Conservation (phyloP, 768 basidiomycete genomes). For the Cystobasidium tubakii region DNA sequence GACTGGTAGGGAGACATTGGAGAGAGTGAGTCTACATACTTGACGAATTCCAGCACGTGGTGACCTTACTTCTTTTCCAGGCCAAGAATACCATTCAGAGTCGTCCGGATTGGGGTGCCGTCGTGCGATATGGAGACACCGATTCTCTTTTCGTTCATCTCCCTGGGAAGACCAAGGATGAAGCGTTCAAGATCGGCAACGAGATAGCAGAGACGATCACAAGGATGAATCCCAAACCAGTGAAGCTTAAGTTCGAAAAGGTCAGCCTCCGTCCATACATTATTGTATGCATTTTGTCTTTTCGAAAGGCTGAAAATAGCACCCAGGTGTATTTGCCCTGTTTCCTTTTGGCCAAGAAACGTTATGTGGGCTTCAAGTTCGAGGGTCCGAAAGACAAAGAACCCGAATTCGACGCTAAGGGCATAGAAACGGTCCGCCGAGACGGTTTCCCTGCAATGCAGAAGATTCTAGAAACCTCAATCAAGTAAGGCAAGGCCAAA, state of each 20-base stretch:
- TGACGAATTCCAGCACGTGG: conserved; percentile 7
- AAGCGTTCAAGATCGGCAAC: conserved; percentile 85
- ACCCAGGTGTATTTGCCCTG: conserved; percentile 93
- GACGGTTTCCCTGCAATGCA: conserved; percentile 85
- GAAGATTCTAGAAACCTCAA: conserved; percentile 82
- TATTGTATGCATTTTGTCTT: too few relatives aligned
- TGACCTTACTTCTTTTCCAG: conserved; percentile 53
- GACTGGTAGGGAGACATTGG: conserved; percentile 87
- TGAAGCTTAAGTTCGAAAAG: conserved; percentile 98
- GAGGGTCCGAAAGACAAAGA: conserved; percentile 72
- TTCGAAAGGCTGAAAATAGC: too few relatives aligned
- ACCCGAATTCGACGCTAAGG: conserved; percentile 88
- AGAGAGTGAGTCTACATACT: conserved; percentile 60
- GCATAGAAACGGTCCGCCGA: conserved; percentile 90
- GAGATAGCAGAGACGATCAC: conserved; percentile 89
- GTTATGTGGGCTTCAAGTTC: conserved; percentile 95
- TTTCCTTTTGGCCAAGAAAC: conserved; percentile 93
- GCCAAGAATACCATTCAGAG: conserved; percentile 73
- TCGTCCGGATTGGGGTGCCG: conserved; percentile 77
- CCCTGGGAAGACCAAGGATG: conserved; percentile 82
- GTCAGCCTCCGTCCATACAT: conserved; percentile 50
- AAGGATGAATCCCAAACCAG: conserved; percentile 73
- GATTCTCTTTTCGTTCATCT: conserved; percentile 91
- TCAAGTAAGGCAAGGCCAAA: conserved; percentile 60
- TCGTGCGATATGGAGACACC: conserved; percentile 94